Conservation (phyloP, 2,329 filamentous ascomycete genomes). For the Diplocarpon rosae region DNA sequence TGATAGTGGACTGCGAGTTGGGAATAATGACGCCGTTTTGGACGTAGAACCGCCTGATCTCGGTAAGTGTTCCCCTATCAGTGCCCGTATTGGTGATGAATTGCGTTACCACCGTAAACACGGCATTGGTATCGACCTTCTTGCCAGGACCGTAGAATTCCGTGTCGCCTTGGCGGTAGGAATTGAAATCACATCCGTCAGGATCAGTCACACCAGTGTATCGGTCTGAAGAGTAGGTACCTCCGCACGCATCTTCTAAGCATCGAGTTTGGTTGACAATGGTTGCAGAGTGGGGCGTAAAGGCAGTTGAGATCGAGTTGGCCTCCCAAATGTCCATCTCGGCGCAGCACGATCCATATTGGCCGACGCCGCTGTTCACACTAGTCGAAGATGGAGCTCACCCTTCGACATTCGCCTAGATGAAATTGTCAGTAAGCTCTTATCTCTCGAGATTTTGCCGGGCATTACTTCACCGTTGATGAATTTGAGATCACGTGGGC, state of each 20-base stretch:
- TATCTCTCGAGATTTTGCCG: neutral
- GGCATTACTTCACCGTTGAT: slow-evolving; percentile 36
- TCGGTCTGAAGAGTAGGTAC: slow-evolving; percentile 35
- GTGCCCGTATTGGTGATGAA: slow-evolving; percentile 41
- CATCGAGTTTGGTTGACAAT: slow-evolving; percentile 30
- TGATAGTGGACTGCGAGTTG: slow-evolving; percentile 36
- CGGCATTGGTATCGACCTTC: slow-evolving; percentile 41
- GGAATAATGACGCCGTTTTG: slow-evolving; percentile 42
- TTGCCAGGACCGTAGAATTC: slow-evolving; percentile 44
- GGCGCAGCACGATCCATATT: slow-evolving; percentile 50
- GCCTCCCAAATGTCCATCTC: slow-evolving; percentile 62
- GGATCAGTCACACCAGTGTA: slow-evolving; percentile 47
- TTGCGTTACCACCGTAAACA: slow-evolving; percentile 48
- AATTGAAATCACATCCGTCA: slow-evolving; percentile 52
- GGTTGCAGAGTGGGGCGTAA: slow-evolving; percentile 48
- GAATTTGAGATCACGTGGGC: slow-evolving; percentile 40
- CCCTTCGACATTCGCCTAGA: slow-evolving; percentile 40
- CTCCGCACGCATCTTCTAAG: slow-evolving; percentile 29
- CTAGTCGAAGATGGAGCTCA: slow-evolving; percentile 39
- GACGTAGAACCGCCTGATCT: slow-evolving; percentile 46
- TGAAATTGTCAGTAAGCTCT: neutral
- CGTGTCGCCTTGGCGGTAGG: slow-evolving; percentile 45
- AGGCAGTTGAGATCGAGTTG: slow-evolving; percentile 45
- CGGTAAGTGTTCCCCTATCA: slow-evolving; percentile 36
- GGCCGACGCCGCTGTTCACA: slow-evolving; percentile 40